Evolutionary conservation across 768 basidiomycete genomes (phyloP).

Genomic region (Gymnopilus junonius): DNA sequence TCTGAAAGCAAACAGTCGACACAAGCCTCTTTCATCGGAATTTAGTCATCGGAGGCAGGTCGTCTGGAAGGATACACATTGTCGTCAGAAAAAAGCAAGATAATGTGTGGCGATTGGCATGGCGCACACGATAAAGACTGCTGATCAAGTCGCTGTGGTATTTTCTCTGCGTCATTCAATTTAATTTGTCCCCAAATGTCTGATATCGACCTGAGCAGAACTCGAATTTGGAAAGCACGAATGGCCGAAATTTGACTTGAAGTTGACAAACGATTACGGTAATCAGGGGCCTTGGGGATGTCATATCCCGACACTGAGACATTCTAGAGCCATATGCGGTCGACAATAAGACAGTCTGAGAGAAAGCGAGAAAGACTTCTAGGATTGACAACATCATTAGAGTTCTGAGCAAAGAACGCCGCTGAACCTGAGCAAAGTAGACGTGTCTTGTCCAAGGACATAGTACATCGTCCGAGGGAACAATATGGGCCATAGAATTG

Average conservation of each 20-base stretch:
- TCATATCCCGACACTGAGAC: background rate
- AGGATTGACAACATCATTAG: background rate
- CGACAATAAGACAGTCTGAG: background rate
- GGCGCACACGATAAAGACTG: background rate
- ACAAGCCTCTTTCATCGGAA: background rate
- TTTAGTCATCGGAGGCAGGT: conserved; percentile 2
- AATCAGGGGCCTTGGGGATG: background rate
- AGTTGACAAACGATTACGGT: background rate
- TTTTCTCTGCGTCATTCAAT: background rate
- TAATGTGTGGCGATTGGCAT: background rate
- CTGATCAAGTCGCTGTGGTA: background rate
- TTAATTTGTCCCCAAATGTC: background rate
- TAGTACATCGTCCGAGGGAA: background rate
- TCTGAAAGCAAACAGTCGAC: background rate
- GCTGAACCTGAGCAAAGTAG: background rate
- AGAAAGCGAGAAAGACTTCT: background rate
- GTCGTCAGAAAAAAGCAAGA: background rate
- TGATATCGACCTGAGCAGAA: background rate
- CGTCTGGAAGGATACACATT: background rate
- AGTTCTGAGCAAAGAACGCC: background rate
- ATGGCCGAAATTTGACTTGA: too few species aligned
- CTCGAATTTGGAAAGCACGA: background rate
- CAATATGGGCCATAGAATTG: too few species aligned
- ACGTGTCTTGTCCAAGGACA: background rate
- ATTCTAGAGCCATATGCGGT: background rate